Evolutionary conservation across 805 yeast genomes (phyloP).

Genomic region (Nakazawaea wyomingensis): DNA sequence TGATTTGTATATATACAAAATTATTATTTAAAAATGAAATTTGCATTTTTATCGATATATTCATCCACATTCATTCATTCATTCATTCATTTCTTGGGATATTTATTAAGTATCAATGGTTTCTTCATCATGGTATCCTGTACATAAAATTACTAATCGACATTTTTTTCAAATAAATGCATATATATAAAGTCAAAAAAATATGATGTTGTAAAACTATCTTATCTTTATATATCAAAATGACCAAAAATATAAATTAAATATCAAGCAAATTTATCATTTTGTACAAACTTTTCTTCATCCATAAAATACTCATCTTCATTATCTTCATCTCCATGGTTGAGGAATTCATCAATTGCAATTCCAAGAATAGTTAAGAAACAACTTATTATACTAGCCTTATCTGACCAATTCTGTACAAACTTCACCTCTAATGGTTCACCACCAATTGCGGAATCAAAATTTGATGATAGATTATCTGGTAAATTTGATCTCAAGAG

Average conservation of each 20-base stretch:
- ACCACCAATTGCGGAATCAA: constrained; percentile 27
- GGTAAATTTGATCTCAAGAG: constrained; percentile 46
- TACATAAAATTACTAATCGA: too few relatives aligned
- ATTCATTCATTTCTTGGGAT: too few relatives aligned
- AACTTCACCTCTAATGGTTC: constrained; percentile 35
- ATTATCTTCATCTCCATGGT: constrained; percentile 17
- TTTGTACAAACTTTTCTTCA: constrained; percentile 29
- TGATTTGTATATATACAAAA: constrained; percentile 1
- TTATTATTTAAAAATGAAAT: too few relatives aligned
- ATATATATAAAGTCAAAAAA: too few relatives aligned
- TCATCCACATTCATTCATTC: too few relatives aligned
- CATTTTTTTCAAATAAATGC: too few relatives aligned
- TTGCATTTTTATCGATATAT: too few relatives aligned
- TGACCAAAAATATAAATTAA: too few relatives aligned
- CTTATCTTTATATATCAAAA: too few relatives aligned
- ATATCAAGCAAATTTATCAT: constrained; percentile 8
- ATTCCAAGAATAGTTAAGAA: constrained; percentile 26
- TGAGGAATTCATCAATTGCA: constrained; percentile 21
- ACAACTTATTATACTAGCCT: constrained; percentile 42
- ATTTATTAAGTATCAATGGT: too few relatives aligned
- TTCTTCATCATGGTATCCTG: too few relatives aligned
- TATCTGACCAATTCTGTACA: constrained; percentile 48
- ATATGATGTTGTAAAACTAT: too few relatives aligned
- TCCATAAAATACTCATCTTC: constrained; percentile 21
- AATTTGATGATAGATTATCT: constrained; percentile 34